Base-by-base conservation (phyloP, 2,329 filamentous ascomycete species). In the Penicillium sp. region DNA sequence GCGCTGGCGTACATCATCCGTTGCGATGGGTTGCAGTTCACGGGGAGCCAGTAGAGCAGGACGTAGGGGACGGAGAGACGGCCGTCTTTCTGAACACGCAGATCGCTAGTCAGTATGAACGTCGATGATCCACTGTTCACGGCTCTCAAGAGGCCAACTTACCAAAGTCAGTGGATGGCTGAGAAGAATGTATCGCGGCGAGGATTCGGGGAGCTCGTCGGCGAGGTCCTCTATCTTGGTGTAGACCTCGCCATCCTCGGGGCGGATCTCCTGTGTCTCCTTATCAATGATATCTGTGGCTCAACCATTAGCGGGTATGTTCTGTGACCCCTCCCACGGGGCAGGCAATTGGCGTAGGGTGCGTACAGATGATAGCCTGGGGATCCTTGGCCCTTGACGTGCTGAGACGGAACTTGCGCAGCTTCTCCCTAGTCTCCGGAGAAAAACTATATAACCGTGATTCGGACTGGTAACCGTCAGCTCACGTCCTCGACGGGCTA, bases 1-100 rank as follows among this genome's bases (percentile, higher is more conserved):
- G 93, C 93, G 33, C 91, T 88, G 27, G 93, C 93, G 69, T 97
- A 98, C 67, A 93, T 76, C 93, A 97, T 97, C 60, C 89, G 83
- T 66, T 87, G 77, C 66, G 91, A 88, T 59, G 80, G 82, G 69
- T 95, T 96, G 74, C 89, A 93, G 42, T 92, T 96, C 44, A 86
- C 87, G 6, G 93, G 93, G 20, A 97, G 83, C 74, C 95, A 97
- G 77, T 95, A 96, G 20, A 98, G 75, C 68, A 97, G 82, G 41
- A 96, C 89, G 69, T 98, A 98, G 8, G 93, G 93, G 3, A 95
- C 90, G 4, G 89, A 87, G 38, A 90, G 71, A 25, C 93, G 84
- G 49, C 93, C 93, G 45, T 88, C 90, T 39, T 84, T 77, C 89
- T 95, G 57, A 47, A 48, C 27, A 43, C 25, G 9, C 32, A 46